Evolutionary conservation across 2,329 filamentous ascomycete species (phyloP).

Genomic region (Tolypocladium tropicale): DNA sequence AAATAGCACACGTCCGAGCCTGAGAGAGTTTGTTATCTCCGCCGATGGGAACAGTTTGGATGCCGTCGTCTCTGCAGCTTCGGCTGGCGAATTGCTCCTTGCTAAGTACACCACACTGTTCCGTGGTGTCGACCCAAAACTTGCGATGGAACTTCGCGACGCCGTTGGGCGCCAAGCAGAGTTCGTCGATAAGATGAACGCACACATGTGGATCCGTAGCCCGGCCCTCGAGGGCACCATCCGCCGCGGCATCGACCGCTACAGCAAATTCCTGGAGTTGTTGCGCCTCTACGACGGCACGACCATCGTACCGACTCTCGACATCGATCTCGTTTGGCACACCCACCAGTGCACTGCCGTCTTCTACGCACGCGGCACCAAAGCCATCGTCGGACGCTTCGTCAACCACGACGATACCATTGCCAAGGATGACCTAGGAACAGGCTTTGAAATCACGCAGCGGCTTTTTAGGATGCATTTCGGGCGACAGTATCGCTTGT

Average conservation of each 20-base stretch:
- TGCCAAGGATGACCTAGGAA: conserved; percentile 11
- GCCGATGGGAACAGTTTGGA: neutral
- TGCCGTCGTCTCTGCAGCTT: neutral
- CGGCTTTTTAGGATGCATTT: conserved; percentile 19
- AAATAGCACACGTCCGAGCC: too few species aligned
- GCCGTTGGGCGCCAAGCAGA: conserved; percentile 24
- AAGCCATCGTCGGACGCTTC: conserved; percentile 11
- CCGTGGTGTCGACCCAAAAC: neutral
- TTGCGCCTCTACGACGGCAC: conserved; percentile 15
- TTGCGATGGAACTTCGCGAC: conserved; percentile 11
- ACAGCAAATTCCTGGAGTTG: conserved; percentile 25
- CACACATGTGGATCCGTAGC: conserved; percentile 26
- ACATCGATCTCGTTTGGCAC: conserved; percentile 33
- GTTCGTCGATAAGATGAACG: conserved; percentile 31
- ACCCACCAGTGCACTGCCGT: conserved; percentile 27
- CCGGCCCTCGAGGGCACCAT: conserved; percentile 23
- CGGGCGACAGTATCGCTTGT: conserved; percentile 23
- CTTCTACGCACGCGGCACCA: conserved; percentile 14
- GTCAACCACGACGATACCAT: conserved; percentile 31
- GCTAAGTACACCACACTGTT: conserved; percentile 1
- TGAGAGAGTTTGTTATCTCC: neutral
- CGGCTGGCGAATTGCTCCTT: neutral
- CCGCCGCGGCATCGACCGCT: conserved; percentile 22
- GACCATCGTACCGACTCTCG: conserved; percentile 27
- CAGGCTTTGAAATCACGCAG: conserved; percentile 18